Conservation (phyloP, 2,329 filamentous ascomycete genomes). For the Bipolaris victoriae region DNA sequence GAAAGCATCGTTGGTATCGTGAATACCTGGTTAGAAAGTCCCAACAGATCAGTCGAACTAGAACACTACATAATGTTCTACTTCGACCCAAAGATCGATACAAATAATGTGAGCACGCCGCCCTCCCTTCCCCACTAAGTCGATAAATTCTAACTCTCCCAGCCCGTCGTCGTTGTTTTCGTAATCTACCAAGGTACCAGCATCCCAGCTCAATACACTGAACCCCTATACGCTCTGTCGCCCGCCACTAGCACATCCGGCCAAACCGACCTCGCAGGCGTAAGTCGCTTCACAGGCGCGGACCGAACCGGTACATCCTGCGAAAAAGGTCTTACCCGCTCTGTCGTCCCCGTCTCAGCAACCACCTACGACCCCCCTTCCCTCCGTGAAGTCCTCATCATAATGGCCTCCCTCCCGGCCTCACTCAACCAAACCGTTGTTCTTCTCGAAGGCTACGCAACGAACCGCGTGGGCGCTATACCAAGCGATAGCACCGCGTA, state of each 20-base stretch:
- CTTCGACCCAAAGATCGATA: constrained; percentile 20
- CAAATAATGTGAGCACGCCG: constrained; percentile 16
- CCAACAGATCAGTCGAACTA: constrained; percentile 17
- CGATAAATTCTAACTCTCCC: background rate
- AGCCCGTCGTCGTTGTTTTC: constrained; percentile 24
- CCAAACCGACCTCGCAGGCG: constrained; percentile 23
- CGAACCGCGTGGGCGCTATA: constrained; percentile 22
- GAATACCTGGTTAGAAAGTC: constrained; percentile 23
- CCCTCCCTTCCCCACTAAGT: background rate
- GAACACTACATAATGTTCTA: constrained; percentile 22
- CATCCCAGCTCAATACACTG: constrained; percentile 25
- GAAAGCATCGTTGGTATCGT: constrained; percentile 19
- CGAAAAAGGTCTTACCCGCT: constrained; percentile 20
- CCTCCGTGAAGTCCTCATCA: constrained; percentile 19
- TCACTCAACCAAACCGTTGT: constrained; percentile 17
- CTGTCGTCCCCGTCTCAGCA: constrained; percentile 20
- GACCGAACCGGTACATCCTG: constrained; percentile 20
- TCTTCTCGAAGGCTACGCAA: constrained; percentile 28
- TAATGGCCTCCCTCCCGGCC: constrained; percentile 22
- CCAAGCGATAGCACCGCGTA: constrained; percentile 25
- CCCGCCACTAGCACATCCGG: constrained; percentile 15
- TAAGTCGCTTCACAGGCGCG: constrained; percentile 20
- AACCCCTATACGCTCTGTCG: constrained; percentile 22
- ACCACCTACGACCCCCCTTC: constrained; percentile 13
- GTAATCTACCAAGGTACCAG: constrained; percentile 25